Conservation (phyloP, 345 rosid genomes). For the Passiflora organensis region DNA sequence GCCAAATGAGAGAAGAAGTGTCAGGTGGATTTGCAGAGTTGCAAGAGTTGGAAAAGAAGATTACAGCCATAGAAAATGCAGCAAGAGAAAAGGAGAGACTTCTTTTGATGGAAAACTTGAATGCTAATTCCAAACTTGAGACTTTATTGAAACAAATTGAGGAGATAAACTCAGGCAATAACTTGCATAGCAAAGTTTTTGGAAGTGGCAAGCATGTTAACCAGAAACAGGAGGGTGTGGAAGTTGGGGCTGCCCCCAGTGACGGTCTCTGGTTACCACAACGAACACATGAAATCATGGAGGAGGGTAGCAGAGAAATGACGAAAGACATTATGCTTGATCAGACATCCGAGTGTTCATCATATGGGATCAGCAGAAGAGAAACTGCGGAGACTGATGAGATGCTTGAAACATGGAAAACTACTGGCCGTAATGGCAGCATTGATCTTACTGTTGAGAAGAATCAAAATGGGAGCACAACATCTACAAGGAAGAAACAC, state of each 20-base stretch:
- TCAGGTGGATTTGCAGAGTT: slow-evolving; percentile 35
- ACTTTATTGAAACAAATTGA: slow-evolving; percentile 48
- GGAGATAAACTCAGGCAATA: slow-evolving; percentile 35
- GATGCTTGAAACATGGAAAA: slow-evolving; percentile 57
- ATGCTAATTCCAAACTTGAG: slow-evolving; percentile 51
- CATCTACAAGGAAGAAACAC: slow-evolving; percentile 30
- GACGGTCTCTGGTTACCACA: slow-evolving; percentile 36
- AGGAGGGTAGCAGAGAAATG: slow-evolving; percentile 54
- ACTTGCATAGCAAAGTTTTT: slow-evolving; percentile 19
- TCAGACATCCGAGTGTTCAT: slow-evolving; percentile 79
- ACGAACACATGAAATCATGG: slow-evolving; percentile 36
- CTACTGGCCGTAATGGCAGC: slow-evolving; percentile 36
- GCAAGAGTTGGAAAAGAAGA: slow-evolving; percentile 50
- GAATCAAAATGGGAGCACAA: slow-evolving; percentile 23
- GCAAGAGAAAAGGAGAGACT: slow-evolving; percentile 57
- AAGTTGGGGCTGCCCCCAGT: slow-evolving; percentile 11
- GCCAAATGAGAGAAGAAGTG: slow-evolving; percentile 22
- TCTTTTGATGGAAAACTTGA: slow-evolving; percentile 43
- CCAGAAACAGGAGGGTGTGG: slow-evolving; percentile 28
- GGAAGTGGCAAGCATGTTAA: slow-evolving; percentile 30
- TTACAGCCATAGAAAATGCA: slow-evolving; percentile 60
- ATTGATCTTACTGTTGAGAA: slow-evolving; percentile 43
- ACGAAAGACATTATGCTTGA: slow-evolving; percentile 95
- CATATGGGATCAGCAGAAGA: slow-evolving; percentile 67
- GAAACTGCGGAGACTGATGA: slow-evolving; percentile 46